Conservation (phyloP, 768 basidiomycete genomes). For the Pisolithus sp. region DNA sequence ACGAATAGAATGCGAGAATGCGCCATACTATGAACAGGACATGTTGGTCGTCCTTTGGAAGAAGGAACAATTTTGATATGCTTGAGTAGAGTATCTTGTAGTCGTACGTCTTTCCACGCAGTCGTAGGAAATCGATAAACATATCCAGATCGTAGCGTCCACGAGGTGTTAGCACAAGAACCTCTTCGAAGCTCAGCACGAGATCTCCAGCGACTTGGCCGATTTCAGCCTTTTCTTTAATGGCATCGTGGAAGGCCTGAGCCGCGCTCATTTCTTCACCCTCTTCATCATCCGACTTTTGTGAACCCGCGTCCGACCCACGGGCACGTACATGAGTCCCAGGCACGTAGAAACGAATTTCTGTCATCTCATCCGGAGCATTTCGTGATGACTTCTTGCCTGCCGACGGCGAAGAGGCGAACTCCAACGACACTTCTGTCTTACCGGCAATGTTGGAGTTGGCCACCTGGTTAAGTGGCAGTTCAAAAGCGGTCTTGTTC, state of each 20-base stretch:
- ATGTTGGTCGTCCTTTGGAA: slow-evolving; percentile 96
- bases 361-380: slow-evolving; percentile 79
- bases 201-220: slow-evolving; percentile 87
- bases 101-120: slow-evolving; percentile 98
- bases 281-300: slow-evolving; percentile 60
- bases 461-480: slow-evolving; percentile 79
- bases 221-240: slow-evolving; percentile 95
- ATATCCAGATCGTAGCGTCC: slow-evolving; percentile 98
- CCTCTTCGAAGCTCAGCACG: slow-evolving; percentile 91
- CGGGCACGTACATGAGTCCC: slow-evolving; percentile 59
- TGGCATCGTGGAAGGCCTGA: slow-evolving; percentile 91
- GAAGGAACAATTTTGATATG: slow-evolving; percentile 82
- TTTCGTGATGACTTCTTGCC: slow-evolving; percentile 38
- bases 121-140: slow-evolving; percentile 88
- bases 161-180: slow-evolving; percentile 90
- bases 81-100: slow-evolving; percentile 92
- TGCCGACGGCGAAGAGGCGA: slow-evolving; percentile 45
- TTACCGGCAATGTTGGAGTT: slow-evolving; percentile 98
- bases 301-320: slow-evolving; percentile 68
- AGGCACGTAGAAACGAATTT: slow-evolving; percentile 95
- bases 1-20: background rate
- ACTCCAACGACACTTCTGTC: slow-evolving; percentile 98
- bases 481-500: slow-evolving; percentile 82
- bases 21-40: slow-evolving; percentile 84
- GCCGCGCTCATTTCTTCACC: slow-evolving; percentile 85